Conservation (phyloP, 192 early-diverging fungal species). For the Linnemannia zychae region DNA sequence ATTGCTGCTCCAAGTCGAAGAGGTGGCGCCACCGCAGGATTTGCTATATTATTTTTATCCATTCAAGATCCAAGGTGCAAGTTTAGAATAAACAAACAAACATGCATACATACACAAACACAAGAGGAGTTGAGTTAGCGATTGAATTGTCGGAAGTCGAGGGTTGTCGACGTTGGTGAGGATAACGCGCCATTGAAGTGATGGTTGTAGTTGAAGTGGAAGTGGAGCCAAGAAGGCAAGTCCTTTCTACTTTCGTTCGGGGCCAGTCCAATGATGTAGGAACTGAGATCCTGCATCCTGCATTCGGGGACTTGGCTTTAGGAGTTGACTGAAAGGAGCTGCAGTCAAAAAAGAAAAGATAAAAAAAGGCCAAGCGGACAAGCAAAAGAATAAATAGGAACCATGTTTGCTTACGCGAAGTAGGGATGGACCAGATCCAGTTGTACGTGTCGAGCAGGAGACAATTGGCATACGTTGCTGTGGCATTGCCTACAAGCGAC, state of each 20-base stretch:
- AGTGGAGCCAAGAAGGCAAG: too few species aligned
- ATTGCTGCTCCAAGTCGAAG: constrained; percentile 43
- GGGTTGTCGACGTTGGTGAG: neutral
- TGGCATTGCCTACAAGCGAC: constrained; percentile 60
- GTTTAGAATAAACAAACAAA: neutral
- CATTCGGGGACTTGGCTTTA: neutral
- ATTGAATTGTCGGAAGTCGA: neutral
- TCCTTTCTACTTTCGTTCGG: neutral
- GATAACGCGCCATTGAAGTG: neutral
- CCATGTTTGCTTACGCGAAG: constrained; percentile 55
- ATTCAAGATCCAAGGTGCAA: constrained; percentile 6
- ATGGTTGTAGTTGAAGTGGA: neutral
- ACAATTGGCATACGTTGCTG: constrained; percentile 36
- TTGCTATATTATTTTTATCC: constrained; percentile 29
- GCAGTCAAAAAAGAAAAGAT: neutral
- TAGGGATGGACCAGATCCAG: constrained; percentile 63
- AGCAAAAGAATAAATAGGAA: constrained; percentile 6
- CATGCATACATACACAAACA: constrained; percentile 6
- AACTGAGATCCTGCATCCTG: neutral
- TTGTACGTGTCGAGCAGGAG: constrained; percentile 59
- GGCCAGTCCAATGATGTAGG: neutral
- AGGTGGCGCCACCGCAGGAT: constrained; percentile 44
- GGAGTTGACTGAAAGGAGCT: neutral
- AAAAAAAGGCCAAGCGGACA: neutral
- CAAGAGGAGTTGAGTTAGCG: neutral